phyloP scores from a whole-genome alignment of 257 asterid species.

The Hygrophila difformis region DNA sequence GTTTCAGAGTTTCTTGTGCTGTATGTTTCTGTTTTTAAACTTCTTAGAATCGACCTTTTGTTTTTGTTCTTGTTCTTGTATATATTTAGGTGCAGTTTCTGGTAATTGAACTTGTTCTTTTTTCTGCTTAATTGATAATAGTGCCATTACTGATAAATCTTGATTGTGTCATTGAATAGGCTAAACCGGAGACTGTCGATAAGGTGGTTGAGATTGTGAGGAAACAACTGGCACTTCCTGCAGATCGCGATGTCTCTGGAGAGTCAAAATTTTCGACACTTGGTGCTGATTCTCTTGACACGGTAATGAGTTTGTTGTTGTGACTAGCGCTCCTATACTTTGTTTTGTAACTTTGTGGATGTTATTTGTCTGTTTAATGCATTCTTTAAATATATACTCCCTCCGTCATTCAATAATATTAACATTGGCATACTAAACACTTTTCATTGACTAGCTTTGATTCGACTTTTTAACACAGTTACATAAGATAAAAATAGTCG shows the following conservation, averaged over 20 bases:
- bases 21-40: constrained; percentile 26
- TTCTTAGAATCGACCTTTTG: no score
- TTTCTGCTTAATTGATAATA: constrained; percentile 5
- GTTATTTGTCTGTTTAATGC: no score
- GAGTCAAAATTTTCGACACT: constrained; percentile 60
- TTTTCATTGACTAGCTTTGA: no score
- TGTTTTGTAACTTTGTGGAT: not conserved
- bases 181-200: constrained; percentile 71
- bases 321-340: not conserved
- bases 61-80: not conserved
- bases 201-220: constrained; percentile 76
- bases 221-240: constrained; percentile 86
- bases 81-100: no score
- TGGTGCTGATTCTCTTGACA: constrained; percentile 99
- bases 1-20: constrained; percentile 58
- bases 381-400: no score
- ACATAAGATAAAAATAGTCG: no score
- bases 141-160: no score
- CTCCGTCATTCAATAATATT: no score
- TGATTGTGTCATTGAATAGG: constrained; percentile 32
- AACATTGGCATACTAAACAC: no score
- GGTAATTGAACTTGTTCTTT: no score
- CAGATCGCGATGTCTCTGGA: constrained; percentile 50
- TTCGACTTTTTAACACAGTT: no score
- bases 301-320: no score